phyloP scores from a whole-genome alignment of 106 monocot species.

The Alisma plantagoaquatica region DNA sequence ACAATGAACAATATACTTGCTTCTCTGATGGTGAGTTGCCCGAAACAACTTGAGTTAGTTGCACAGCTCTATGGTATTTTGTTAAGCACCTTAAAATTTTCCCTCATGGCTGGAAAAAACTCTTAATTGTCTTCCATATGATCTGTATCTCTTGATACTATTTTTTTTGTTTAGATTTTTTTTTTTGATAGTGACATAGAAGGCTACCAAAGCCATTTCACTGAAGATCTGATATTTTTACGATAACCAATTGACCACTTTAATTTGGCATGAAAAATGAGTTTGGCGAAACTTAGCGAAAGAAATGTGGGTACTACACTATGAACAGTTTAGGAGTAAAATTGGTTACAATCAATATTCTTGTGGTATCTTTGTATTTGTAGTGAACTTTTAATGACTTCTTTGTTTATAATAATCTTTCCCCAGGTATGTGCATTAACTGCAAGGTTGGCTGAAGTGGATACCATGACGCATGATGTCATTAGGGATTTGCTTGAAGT shows the following conservation, averaged over 20 bases:
- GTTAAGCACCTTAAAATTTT: too few relatives aligned
- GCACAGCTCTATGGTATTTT: too few relatives aligned
- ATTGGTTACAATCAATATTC: not conserved
- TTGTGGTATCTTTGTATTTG: not conserved
- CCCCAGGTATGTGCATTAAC: conserved; percentile 47
- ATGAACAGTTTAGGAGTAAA: not conserved
- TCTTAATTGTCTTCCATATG: too few relatives aligned
- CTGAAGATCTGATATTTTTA: not conserved
- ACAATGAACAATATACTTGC: not conserved
- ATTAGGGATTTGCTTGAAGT: conserved; percentile 73
- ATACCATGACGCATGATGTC: conserved; percentile 83
- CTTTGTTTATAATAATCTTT: not conserved
- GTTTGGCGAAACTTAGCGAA: not conserved
- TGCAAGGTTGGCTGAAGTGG: conserved; percentile 55
- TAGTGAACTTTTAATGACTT: not conserved
- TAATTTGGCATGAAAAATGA: not conserved
- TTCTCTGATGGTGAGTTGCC: not conserved
- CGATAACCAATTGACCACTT: not conserved
- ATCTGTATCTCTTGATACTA: not conserved
- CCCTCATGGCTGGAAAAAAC: too few relatives aligned
- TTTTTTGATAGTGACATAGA: too few relatives aligned
- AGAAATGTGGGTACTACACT: not conserved
- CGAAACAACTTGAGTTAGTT: not conserved
- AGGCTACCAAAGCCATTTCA: not conserved
- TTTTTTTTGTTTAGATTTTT: not conserved